A percentile compares a stretch with the other conserved stretches of the same genome.
phyloP scores from a whole-genome alignment of 257 asterid genomes.

The Scutellaria minor region DNA sequence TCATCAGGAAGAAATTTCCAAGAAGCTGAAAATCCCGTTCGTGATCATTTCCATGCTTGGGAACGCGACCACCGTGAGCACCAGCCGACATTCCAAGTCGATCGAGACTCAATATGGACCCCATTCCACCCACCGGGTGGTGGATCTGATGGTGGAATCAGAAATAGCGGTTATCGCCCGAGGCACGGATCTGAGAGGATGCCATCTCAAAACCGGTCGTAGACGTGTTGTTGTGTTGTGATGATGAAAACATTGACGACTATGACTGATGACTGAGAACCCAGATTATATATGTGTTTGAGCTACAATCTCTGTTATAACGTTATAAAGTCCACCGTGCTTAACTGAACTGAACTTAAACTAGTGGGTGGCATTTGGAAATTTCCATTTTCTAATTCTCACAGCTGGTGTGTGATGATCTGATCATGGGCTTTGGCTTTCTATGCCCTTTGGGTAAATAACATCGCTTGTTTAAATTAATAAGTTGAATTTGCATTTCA shows the following conservation, averaged over 20 bases:
- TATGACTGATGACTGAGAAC: constrained; percentile 44
- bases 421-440: constrained; percentile 39
- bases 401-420: constrained; percentile 59
- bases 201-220: constrained; percentile 73
- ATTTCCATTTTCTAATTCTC: constrained; percentile 39
- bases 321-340: constrained; percentile 21
- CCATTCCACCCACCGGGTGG: constrained; percentile 56
- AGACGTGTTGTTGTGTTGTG: constrained; percentile 34
- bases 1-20: constrained; percentile 63
- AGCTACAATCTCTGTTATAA: constrained; percentile 46
- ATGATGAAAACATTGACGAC: constrained; percentile 45
- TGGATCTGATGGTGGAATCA: constrained; percentile 50
- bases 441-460: no score
- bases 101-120: constrained; percentile 69
- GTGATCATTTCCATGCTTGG: constrained; percentile 57
- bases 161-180: constrained; percentile 53
- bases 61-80: constrained; percentile 42
- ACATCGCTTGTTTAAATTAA: no score
- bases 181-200: constrained; percentile 78
- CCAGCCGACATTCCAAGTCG: constrained; percentile 45
- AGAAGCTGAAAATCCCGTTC: constrained; percentile 54
- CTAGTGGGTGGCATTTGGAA: not conserved
- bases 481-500: no score
- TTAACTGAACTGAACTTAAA: not conserved
- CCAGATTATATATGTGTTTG: constrained; percentile 52